Evolutionary conservation across 805 yeast species (phyloP).

Genomic region (Isabelozyma gotoi): DNA sequence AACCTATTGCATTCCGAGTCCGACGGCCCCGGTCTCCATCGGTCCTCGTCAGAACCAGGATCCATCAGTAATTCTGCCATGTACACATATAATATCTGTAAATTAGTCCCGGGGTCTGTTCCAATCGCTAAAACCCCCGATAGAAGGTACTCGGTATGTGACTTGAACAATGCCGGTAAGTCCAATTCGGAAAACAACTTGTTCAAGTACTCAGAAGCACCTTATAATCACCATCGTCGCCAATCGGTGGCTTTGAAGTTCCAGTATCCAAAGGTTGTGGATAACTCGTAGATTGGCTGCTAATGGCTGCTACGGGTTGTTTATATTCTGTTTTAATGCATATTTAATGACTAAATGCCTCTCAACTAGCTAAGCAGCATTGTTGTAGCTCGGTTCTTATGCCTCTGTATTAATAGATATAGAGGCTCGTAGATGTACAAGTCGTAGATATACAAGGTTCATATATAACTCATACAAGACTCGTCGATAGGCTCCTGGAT

Average conservation of each 20-base stretch:
- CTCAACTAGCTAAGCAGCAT: background rate
- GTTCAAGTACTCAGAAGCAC: slow-evolving; percentile 6
- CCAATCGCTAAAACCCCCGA: background rate
- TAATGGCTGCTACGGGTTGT: too few species aligned
- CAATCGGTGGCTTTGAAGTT: slow-evolving; percentile 50
- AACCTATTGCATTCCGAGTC: background rate
- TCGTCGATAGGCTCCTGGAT: too few species aligned
- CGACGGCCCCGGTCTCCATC: background rate
- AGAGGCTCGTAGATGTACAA: too few species aligned
- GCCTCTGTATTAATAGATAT: background rate
- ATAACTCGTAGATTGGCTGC: background rate
- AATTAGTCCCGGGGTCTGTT: background rate
- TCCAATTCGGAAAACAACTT: background rate
- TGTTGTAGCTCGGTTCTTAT: background rate
- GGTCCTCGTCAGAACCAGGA: slow-evolving; percentile 1
- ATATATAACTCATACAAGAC: background rate
- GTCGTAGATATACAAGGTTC: background rate
- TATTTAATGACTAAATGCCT: too few species aligned
- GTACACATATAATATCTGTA: background rate
- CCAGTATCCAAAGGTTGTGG: slow-evolving; percentile 29
- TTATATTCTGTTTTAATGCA: too few species aligned
- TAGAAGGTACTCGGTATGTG: slow-evolving; percentile 15
- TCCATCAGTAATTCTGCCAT: background rate
- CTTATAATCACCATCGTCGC: slow-evolving; percentile 39
- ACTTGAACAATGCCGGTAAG: slow-evolving; percentile 9